Evolutionary conservation across 352 stramenopile species (phyloP).

Genomic region (Pythium dissotocum): DNA sequence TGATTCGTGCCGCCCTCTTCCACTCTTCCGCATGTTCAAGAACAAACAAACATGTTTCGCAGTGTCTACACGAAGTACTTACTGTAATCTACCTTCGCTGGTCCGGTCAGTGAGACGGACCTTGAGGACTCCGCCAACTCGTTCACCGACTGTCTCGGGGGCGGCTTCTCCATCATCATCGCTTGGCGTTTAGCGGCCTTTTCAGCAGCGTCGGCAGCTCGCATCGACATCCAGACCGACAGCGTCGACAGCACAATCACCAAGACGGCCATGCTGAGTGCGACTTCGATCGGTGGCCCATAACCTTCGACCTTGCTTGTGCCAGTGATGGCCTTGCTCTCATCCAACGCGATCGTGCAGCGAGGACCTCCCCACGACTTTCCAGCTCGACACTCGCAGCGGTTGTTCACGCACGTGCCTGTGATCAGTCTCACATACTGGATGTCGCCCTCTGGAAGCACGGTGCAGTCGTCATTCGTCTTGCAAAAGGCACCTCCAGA

Average conservation of each 20-base stretch:
- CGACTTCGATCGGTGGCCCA: constrained; percentile 25
- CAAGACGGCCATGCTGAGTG: constrained; percentile 12
- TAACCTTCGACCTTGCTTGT: constrained; percentile 15
- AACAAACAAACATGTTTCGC: too few relatives aligned
- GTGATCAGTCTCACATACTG: constrained; percentile 25
- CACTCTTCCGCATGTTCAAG: too few relatives aligned
- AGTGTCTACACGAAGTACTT: too few relatives aligned
- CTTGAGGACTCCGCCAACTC: too few relatives aligned
- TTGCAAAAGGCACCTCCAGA: constrained; percentile 29
- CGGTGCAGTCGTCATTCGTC: constrained; percentile 36
- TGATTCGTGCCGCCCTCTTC: too few relatives aligned
- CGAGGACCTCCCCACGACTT: constrained; percentile 35
- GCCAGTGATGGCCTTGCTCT: constrained; percentile 15
- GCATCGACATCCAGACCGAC: constrained; percentile 4
- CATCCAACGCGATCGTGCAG: constrained; percentile 29
- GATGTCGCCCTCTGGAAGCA: constrained; percentile 25
- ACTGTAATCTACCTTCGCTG: too few relatives aligned
- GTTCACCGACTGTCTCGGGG: too few relatives aligned
- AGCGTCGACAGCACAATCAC: constrained; percentile 19
- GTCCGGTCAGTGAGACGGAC: too few relatives aligned
- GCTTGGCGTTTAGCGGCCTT: too few relatives aligned
- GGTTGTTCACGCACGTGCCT: constrained; percentile 36
- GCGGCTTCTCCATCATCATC: too few relatives aligned
- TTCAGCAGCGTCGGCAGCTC: too few relatives aligned
- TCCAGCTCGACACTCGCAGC: constrained; percentile 45